Percentiles rank a stretch among this genome's conserved stretches.
These are phyloP conservation scores for Candida tibetensis DNA, from an alignment of 805 yeast genomes.

Conservation along the genomic window DNA sequence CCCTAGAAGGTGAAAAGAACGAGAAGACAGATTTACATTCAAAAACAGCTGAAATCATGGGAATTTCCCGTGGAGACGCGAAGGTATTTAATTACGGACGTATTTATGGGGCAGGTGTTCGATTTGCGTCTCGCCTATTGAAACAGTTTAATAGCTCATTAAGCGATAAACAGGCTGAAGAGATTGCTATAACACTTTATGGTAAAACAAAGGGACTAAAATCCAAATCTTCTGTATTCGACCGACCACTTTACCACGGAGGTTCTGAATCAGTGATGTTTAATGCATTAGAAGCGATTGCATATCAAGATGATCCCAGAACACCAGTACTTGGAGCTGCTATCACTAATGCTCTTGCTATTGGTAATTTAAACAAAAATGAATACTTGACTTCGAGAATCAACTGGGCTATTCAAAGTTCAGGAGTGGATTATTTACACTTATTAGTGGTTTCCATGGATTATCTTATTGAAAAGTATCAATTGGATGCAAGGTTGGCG, in stretches of 20 bases:
- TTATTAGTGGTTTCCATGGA: slow-evolving; percentile 83
- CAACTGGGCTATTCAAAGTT: slow-evolving; percentile 97
- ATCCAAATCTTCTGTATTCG: slow-evolving; percentile 19
- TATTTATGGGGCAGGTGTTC: slow-evolving; percentile 95
- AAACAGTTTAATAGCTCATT: slow-evolving; percentile 77
- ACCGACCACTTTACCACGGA: slow-evolving; percentile 61
- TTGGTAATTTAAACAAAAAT: slow-evolving; percentile 57
- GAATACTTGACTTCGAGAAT: slow-evolving; percentile 84
- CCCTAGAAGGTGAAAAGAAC: slow-evolving; percentile 88
- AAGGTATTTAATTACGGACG: slow-evolving; percentile 95
- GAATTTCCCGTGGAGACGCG: slow-evolving; percentile 88
- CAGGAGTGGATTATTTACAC: slow-evolving; percentile 96
- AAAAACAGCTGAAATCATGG: slow-evolving; percentile 84
- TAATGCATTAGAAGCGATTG: slow-evolving; percentile 83
- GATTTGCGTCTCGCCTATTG: slow-evolving; percentile 80
- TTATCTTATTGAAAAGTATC: slow-evolving; percentile 62
- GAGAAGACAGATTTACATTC: slow-evolving; percentile 95
- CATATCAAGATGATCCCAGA: slow-evolving; percentile 72
- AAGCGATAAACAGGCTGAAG: slow-evolving; percentile 61
- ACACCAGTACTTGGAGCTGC: slow-evolving; percentile 95
- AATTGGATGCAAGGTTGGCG: slow-evolving; percentile 70
- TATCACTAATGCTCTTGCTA: slow-evolving; percentile 78
- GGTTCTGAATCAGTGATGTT: slow-evolving; percentile 94
- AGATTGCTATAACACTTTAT: slow-evolving; percentile 66
- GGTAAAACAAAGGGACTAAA: slow-evolving; percentile 74